Conservation (phyloP, 371 early-diverging fungal genomes). For the Umbelopsis sp. region DNA sequence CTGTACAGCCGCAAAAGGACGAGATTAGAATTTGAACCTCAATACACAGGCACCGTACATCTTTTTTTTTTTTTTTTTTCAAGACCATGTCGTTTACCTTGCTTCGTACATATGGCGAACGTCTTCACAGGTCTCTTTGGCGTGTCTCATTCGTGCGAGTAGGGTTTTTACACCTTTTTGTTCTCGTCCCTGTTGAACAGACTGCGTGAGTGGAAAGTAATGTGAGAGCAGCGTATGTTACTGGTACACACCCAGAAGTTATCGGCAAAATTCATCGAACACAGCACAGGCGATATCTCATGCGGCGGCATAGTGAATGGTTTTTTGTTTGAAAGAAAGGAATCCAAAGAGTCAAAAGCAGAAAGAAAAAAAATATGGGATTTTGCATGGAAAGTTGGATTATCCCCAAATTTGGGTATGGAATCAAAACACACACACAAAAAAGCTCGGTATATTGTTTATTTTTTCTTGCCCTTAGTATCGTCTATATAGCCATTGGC, state of each 20-base stretch:
- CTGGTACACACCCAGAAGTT: conserved; percentile 5
- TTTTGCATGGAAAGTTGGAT: not conserved
- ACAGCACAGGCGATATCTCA: not conserved
- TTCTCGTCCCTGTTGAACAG: conserved; percentile 8
- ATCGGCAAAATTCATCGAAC: conserved; percentile 10
- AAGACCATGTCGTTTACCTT: not conserved
- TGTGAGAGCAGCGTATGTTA: too few relatives aligned
- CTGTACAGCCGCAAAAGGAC: not conserved
- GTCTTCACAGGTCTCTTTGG: conserved; percentile 13
- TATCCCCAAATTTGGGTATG: conserved; percentile 15
- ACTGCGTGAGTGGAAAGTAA: too few relatives aligned
- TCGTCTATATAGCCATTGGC: conserved; percentile 63
- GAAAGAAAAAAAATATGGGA: not conserved
- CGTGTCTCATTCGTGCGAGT: conserved; percentile 7
- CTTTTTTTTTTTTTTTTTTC: too few relatives aligned
- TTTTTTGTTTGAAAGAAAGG: not conserved
- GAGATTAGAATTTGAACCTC: too few relatives aligned
- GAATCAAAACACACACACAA: conserved; percentile 15
- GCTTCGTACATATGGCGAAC: conserved; percentile 14
- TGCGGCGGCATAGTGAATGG: conserved; percentile 11
- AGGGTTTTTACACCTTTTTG: conserved; percentile 12
- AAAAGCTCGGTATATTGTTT: not conserved
- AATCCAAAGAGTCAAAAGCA: not conserved
- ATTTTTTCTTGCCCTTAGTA: conserved; percentile 14
- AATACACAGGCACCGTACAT: too few relatives aligned